Conservation (phyloP, 768 basidiomycete genomes). For the Cubamyces sp. region DNA sequence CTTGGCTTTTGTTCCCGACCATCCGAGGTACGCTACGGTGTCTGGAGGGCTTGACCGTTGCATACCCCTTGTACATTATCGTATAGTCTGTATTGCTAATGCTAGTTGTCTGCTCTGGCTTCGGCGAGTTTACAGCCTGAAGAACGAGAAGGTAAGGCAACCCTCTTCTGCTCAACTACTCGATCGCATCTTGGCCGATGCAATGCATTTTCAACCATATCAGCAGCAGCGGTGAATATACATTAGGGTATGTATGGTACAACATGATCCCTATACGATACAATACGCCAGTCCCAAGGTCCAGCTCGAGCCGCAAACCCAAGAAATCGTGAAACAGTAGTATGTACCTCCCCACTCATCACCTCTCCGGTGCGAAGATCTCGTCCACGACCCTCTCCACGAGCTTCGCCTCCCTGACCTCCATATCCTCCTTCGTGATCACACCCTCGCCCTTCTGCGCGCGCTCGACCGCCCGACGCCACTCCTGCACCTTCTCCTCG, state of each 20-base stretch:
- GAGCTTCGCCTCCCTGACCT: slow-evolving; percentile 24
- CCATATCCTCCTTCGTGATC: slow-evolving; percentile 23
- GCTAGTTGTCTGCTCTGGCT: background rate
- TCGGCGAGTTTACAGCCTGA: background rate
- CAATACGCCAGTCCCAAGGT: slow-evolving; percentile 14
- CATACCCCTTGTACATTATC: slow-evolving; percentile 7
- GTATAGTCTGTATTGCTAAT: slow-evolving; percentile 2
- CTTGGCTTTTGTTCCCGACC: background rate
- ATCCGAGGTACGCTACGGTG: background rate
- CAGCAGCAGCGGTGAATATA: background rate
- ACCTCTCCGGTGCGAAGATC: slow-evolving; percentile 17
- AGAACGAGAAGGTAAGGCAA: background rate
- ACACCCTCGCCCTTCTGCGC: slow-evolving; percentile 11
- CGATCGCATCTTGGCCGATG: too few relatives aligned
- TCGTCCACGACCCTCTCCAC: slow-evolving; percentile 25
- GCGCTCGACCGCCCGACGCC: slow-evolving; percentile 21
- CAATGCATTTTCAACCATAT: too few relatives aligned
- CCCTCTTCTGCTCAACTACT: too few relatives aligned
- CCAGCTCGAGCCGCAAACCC: slow-evolving; percentile 15
- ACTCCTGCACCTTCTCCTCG: slow-evolving; percentile 24
- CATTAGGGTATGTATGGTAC: slow-evolving; percentile 15
- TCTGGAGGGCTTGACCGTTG: background rate
- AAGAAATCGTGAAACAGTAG: background rate
- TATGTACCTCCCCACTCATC: background rate
- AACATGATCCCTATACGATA: slow-evolving; percentile 17